Conservation (phyloP, 371 early-diverging fungal species). For the Zychaea mexicana region DNA sequence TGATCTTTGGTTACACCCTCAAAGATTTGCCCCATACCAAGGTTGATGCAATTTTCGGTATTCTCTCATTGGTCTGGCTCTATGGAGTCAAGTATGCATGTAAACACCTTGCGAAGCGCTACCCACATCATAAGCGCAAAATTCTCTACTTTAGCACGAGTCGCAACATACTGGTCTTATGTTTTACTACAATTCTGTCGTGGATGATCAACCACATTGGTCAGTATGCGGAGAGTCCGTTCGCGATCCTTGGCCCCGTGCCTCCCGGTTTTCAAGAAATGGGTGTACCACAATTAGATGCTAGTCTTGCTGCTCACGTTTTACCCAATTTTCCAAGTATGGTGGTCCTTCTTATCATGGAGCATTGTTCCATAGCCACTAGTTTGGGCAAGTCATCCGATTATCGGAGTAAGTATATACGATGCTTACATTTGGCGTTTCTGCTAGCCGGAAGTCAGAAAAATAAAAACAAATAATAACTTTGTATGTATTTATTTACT, state of each 20-base stretch:
- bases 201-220: conserved; percentile 61
- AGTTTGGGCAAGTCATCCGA: conserved; percentile 75
- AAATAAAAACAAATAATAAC: not conserved
- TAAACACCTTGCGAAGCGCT: conserved; percentile 33
- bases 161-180: conserved; percentile 71
- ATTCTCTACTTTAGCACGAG: conserved; percentile 60
- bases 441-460: not conserved
- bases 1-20: conserved; percentile 60
- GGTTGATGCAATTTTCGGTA: conserved; percentile 63
- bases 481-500: not conserved
- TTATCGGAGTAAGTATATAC: conserved; percentile 34
- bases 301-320: conserved; percentile 44
- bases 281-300: conserved; percentile 50
- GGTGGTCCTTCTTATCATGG: conserved; percentile 76
- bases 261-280: conserved; percentile 74
- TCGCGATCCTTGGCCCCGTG: conserved; percentile 67
- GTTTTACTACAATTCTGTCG: conserved; percentile 76
- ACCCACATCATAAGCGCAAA: conserved; percentile 34
- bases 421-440: not conserved
- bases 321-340: conserved; percentile 62
- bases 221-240: conserved; percentile 33
- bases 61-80: conserved; percentile 59
- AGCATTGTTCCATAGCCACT: conserved; percentile 85
- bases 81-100: conserved; percentile 39
- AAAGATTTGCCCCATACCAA: conserved; percentile 42